Conservation (phyloP, 2,329 filamentous ascomycete species). For the Trichoderma brevicompactum region DNA sequence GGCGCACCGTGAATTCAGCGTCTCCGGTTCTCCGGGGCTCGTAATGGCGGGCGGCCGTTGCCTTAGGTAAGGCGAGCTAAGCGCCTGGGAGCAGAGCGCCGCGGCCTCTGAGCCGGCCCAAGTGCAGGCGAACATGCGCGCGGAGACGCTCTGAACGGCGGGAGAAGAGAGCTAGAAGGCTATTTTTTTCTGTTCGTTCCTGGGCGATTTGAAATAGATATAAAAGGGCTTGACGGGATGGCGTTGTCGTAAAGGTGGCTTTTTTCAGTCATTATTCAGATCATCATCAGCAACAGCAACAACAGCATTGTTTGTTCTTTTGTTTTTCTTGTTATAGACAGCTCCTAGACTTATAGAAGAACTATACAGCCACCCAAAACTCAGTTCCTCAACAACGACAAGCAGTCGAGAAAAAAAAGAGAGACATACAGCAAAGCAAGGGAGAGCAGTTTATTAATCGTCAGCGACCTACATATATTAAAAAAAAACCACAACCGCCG, state of each 20-base stretch:
- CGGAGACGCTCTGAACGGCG: constrained; percentile 18
- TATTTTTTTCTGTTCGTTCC: neutral
- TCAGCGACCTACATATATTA: no score
- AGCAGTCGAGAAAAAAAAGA: neutral
- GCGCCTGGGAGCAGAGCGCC: neutral
- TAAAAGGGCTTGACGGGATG: constrained; percentile 1
- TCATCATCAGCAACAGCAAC: neutral
- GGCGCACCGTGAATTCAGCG: constrained; percentile 14
- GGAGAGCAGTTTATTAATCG: neutral
- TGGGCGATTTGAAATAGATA: neutral
- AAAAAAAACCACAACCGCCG: neutral
- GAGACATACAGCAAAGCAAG: neutral
- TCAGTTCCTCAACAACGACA: neutral
- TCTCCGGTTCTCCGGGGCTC: constrained; percentile 27
- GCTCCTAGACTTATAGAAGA: neutral
- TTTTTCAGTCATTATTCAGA: neutral
- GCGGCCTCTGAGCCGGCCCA: neutral
- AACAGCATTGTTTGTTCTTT: neutral
- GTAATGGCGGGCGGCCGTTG: neutral
- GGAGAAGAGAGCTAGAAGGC: neutral
- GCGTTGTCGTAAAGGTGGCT: neutral
- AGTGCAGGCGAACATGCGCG: neutral
- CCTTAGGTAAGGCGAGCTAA: neutral
- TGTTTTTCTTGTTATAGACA: constrained; percentile 8
- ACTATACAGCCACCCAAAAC: neutral